Base-by-base conservation (phyloP, 495 filamentous ascomycete genomes). In the Talaromyces trachyspermus region DNA sequence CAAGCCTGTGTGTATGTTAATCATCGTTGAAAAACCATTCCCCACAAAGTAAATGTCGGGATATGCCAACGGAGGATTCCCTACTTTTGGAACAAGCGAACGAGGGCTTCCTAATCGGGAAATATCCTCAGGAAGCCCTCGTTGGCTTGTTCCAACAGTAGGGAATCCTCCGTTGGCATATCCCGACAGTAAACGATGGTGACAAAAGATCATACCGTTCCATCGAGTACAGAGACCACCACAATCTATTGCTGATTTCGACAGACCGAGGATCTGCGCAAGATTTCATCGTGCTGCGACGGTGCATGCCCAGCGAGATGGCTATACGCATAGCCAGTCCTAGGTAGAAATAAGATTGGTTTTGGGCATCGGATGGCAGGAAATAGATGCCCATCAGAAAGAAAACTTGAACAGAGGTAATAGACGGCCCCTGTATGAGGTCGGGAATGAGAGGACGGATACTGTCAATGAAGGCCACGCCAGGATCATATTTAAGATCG, bases 321-420 rank as follows among this genome's bases (percentile, higher is more conserved):
- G 71, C 70, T 66, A 76, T 74, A 20, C 72, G 69, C 11, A 75
- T 49, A 14, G 72, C 71, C 35, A 73, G 64, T 15, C 74, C 74
- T 15, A 74, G 43, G 18, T 56, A 62, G 12, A 55, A 36, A 32
- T 60, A 62, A 7, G 57, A 55, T 23, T 52, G 52, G 9, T 53
- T 57, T 25, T 54, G 50, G 0, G 59, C 54, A 38, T 46, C 51
- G 27, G 52, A 54, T 6, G 57, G 59, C 48, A 62, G 45, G 11
- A 55, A 32, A 46, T 60, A 62, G 17, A 60, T 51, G 9, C 57
- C 57, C 5, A 60, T 15, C 5, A 60, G 36, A 6, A 55, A 57
- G 2, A 49, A 43, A 1, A 53, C 58, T 39, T 60, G 55, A 5
- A 62, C 50, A 22, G 59, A 56, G 10, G 47, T 37, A 24, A 58